Base-by-base conservation (phyloP, 108 stramenopile species). In the Chaetoceros tenuissimus region DNA sequence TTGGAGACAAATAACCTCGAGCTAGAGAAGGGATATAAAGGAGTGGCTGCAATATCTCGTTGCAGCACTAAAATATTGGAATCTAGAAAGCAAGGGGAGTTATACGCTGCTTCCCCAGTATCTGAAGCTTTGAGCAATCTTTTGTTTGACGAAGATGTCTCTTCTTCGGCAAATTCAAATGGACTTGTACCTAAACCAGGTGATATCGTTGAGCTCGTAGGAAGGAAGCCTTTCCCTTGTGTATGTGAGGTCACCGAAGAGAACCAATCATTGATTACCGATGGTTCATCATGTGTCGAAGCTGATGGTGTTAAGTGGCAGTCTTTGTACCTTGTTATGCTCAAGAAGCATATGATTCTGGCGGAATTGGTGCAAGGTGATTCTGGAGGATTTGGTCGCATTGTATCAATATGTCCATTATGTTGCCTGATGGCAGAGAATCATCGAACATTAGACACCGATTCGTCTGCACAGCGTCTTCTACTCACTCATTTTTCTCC, bases 251-350 rank as follows among this genome's bases (percentile, higher is more conserved):
- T 82, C 13, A 71, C 85, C 18, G 65, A 69, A 0, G 54, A 72
- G 23, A 62, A 64, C 59, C 64, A 79, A 24, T 57, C 66, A 17
- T 68, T 91, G 29, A 85, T 87, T 54, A 69, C 61, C 2, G 73
- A 72, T 49, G 58, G 57, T 24, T 53, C 60, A 23, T 75, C 87
- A n/a, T 80, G 84, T 43, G 75, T 85, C 26, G 75, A 80, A 24
- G 78, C 83, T 28, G 82, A 85, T 51, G 91, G 91, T 2, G 71
- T 92, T 10, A 78, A 77, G 28, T 92, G 91, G 91, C 87, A 85
- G 48, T 84, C 82, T 25, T 81, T 92, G n/a, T 92, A 92, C 62
- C 64, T 92, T 2, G 81, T 82, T 2, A 59, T 88, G 20, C 46
- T 86, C 31, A 81, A 74, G 8, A 64, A 68, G 23, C 68, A 74